Percentiles rank a stretch among this genome's conserved stretches.
Conservation (phyloP, 1,139 yeast genomes). For the Tardiomyces digboiensis region DNA sequence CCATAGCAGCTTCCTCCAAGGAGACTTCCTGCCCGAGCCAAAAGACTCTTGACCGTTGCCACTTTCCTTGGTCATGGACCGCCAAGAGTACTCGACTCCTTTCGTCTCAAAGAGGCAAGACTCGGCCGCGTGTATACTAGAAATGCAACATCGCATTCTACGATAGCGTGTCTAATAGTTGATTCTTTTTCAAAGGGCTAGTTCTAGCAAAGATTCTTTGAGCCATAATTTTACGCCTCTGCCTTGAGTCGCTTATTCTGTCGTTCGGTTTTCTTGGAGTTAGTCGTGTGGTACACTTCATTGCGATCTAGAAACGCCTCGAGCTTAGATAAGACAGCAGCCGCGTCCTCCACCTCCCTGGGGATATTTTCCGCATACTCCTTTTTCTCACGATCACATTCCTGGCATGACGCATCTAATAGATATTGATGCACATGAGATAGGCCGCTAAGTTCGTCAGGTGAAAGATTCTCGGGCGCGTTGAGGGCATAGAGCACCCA, state of each 20-base stretch:
- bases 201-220: no score
- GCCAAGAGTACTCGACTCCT: no score
- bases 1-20: slow-evolving; percentile 88
- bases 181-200: no score
- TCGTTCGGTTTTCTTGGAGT: neutral
- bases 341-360: neutral
- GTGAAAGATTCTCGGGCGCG: neutral
- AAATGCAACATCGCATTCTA: no score
- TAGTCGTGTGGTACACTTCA: neutral
- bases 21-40: no score
- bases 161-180: no score
- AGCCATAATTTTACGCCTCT: no score
- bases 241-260: no score
- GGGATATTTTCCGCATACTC: neutral
- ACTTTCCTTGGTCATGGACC: no score
- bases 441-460: neutral
- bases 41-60: no score
- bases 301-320: neutral
- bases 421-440: neutral
- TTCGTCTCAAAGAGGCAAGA: no score
- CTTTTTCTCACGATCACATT: neutral
- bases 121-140: no score
- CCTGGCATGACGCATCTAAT: neutral
- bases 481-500: neutral
- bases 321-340: neutral